Evolutionary conservation across 352 stramenopile genomes (phyloP).

Genomic region (Globisporangium nagaii): DNA sequence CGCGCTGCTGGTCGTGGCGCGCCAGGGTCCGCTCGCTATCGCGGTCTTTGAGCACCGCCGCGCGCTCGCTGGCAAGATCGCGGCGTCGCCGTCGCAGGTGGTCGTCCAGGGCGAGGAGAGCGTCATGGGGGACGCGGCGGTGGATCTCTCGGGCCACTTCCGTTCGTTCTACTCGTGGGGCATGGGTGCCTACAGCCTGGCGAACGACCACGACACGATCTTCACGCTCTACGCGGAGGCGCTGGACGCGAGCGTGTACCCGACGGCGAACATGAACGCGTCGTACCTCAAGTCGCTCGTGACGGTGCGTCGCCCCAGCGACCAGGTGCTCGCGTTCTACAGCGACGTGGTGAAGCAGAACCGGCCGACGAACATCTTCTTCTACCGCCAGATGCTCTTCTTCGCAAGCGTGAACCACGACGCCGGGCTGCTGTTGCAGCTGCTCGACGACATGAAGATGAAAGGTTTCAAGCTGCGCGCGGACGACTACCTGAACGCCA

Average conservation of each 20-base stretch:
- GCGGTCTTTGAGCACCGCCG: conserved; percentile 48
- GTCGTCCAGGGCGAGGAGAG: conserved; percentile 20
- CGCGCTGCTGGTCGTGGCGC: conserved; percentile 37
- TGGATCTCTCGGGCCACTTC: conserved; percentile 37
- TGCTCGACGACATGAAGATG: conserved; percentile 61
- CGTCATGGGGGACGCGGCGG: conserved; percentile 28
- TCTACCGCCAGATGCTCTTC: conserved; percentile 57
- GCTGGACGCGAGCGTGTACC: conserved; percentile 33
- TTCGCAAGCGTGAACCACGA: conserved; percentile 25
- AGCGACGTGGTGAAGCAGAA: conserved; percentile 27
- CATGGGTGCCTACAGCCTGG: conserved; percentile 33
- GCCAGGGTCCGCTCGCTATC: conserved; percentile 29
- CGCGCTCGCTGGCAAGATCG: conserved; percentile 29
- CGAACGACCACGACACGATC: conserved; percentile 22
- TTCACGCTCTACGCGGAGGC: conserved; percentile 47
- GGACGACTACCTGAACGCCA: conserved; percentile 45
- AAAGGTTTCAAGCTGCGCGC: conserved; percentile 59
- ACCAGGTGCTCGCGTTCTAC: conserved; percentile 49
- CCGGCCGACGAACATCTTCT: conserved; percentile 47
- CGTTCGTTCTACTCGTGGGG: conserved; percentile 70
- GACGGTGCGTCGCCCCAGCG: conserved; percentile 18
- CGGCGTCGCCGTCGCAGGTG: background rate
- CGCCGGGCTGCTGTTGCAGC: conserved; percentile 21
- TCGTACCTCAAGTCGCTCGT: conserved; percentile 49
- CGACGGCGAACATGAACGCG: conserved; percentile 61